Base-by-base conservation (phyloP, 306 rosid genomes). In the Lagenaria siceraria region DNA sequence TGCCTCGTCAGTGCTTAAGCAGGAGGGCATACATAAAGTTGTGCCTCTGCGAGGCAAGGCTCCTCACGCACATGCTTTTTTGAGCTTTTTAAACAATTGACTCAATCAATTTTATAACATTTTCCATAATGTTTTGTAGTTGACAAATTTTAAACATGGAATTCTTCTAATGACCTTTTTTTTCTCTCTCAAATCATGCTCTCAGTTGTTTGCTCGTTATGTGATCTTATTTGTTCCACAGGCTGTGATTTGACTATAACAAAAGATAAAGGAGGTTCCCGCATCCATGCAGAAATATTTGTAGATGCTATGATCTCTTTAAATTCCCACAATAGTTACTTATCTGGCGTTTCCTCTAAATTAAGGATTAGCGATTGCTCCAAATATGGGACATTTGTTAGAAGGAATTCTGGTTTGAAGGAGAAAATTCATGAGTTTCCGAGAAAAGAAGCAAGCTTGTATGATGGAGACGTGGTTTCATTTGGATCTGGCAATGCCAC, bases 251-350 rank as follows among this genome's bases (percentile, higher is more conserved):
- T 94, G 49, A 86, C 85, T 64, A 80, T 94, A 83, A 82, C 88
- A 18, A 91, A 87, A 80, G 97, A 91, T 85, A 94, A 91, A 87
- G 97, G 98, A 74, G 97, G 90, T 78, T 94, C 98, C 55, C 91
- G 98, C 81, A 85, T 94, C 77, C 98, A 94, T 74, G 94, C 98
- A 36, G 98, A 94, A 84, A 86, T 94, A 76, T 60, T 87, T 69
- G 88, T 94, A 72, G 92, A 90, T 77, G 80, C 85, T 48, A 83
- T 91, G 98, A 75, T 81, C 51, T 74, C 63, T 21, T 76, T 78
- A 65, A 77, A 81, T 66, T 82, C 89, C 74, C 64, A 22, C 43
- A 78, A 75, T 25, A 84, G 81, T 55, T 66, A 76, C 74, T 65
- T 79, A 73, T 77, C 86, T 77, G 46, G 48, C 14, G 40, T 71